A percentile compares a stretch with the other conserved stretches of the same genome.
These are phyloP conservation scores for Onygenales sp. DNA, from an alignment of 2,329 filamentous ascomycete species.

Conservation along the genomic window DNA sequence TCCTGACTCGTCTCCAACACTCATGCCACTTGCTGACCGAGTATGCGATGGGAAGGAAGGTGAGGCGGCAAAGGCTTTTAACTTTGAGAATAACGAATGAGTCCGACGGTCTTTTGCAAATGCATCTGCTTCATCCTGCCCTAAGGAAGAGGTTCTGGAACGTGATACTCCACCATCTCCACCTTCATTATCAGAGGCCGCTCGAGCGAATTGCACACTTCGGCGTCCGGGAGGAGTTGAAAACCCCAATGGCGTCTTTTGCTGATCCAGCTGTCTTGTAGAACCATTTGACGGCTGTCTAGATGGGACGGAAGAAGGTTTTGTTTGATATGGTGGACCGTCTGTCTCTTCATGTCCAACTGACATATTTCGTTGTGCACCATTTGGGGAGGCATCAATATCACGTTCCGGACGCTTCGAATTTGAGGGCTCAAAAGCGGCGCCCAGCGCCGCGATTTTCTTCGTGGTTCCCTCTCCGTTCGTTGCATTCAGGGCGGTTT, in stretches of 20 bases:
- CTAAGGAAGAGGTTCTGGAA: conserved; percentile 56
- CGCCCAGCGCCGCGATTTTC: neutral
- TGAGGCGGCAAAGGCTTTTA: conserved; percentile 61
- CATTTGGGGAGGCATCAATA: neutral
- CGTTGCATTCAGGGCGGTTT: neutral
- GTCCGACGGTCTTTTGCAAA: conserved; percentile 47
- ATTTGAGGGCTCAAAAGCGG: neutral
- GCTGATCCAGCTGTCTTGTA: conserved; percentile 15
- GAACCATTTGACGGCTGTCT: conserved; percentile 19
- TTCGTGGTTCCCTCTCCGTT: neutral
- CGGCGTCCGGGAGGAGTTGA: conserved; percentile 41
- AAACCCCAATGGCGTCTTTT: conserved; percentile 18
- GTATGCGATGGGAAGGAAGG: conserved; percentile 41
- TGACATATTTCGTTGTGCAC: too few relatives aligned
- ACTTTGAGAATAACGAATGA: conserved; percentile 61
- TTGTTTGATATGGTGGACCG: conserved; percentile 2
- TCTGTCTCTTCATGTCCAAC: neutral
- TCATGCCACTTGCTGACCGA: conserved; percentile 40
- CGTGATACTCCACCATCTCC: conserved; percentile 36
- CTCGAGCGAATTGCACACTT: conserved; percentile 67
- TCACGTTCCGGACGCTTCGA: neutral
- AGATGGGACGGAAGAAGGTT: conserved; percentile 15
- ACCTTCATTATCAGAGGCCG: conserved; percentile 41
- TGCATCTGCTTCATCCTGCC: conserved; percentile 51
- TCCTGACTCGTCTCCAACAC: conserved; percentile 26